Base-by-base conservation (phyloP, 208 protist genomes). In the Wallacemonas rigidus region DNA sequence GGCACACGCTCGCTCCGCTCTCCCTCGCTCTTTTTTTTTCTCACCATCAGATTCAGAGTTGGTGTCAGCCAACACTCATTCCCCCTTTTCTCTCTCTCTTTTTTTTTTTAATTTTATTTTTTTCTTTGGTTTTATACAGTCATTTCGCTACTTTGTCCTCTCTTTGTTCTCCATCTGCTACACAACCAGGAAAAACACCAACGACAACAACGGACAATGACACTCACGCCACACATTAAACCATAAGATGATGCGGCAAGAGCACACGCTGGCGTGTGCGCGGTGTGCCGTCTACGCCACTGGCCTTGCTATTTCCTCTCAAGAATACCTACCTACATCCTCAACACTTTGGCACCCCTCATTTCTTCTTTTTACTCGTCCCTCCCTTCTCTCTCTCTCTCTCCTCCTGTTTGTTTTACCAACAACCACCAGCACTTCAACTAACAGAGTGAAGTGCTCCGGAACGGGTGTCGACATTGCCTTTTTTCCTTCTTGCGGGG, bases 71-170 rank as follows among this genome's bases (percentile, higher is more conserved):
- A 38, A 38, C 53, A 57, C 14, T 1, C 45, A 50, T 12, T 50
- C 43, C 40, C 67, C 35, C 69, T 61, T 73, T 43, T 73, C 60
- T 67, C 11, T 68, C 43, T 71, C 17, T 67, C 43, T 61, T 26
- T 53, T 3, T 51, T 8, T 1, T 51, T 51, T 14, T 15, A 6
- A 26, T 26, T 56, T 56, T n/a, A 36, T 26, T 6, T 26, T 26
- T 56, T 56, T 56, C n/a, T 26, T 6, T 56, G 15, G 12, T 56
- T 56, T 26, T 1, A 56, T 26, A 50, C 68, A 57, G 38, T 54
- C 54, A n/a, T 65, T 35, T 68, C 60, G 40, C 41, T 26, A 26
- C 51, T 76, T 67, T 81, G 51, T 77, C 72, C 48, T 72, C 57
- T 70, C 65, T 70, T 26, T 56, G 6, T 56, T 56, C 0, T 56